Conservation (phyloP, 2,329 filamentous ascomycete species). For the Parasarocladium wereldwijsianum region DNA sequence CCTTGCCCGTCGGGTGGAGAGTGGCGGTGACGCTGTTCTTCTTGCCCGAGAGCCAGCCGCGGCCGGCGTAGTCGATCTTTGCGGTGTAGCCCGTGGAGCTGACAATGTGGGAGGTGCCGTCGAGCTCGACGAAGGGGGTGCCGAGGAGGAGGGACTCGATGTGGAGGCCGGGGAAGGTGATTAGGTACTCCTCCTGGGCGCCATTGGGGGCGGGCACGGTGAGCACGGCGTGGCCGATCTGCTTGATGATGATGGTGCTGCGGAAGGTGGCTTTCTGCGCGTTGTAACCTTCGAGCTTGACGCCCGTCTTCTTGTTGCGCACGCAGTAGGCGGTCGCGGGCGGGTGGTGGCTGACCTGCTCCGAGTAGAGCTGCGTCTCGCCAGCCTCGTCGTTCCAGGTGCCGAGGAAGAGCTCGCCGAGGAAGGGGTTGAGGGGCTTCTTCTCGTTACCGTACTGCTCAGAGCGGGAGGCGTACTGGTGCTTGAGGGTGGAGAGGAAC, state of each 20-base stretch:
- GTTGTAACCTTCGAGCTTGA: slow-evolving; percentile 77
- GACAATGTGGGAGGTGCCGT: slow-evolving; percentile 70
- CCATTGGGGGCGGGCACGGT: slow-evolving; percentile 42
- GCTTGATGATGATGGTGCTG: slow-evolving; percentile 87
- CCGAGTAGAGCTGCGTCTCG: slow-evolving; percentile 73
- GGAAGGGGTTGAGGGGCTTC: slow-evolving; percentile 92
- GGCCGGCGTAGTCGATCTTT: slow-evolving; percentile 85
- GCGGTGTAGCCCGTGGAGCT: slow-evolving; percentile 77
- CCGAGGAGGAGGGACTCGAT: slow-evolving; percentile 86
- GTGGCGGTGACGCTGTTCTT: slow-evolving; percentile 79
- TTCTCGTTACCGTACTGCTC: slow-evolving; percentile 83
- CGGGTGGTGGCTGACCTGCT: slow-evolving; percentile 91
- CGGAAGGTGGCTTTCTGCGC: slow-evolving; percentile 93
- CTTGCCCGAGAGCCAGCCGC: slow-evolving; percentile 89
- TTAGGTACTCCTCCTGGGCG: slow-evolving; percentile 58
- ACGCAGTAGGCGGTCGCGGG: slow-evolving; percentile 92
- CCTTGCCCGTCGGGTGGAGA: slow-evolving; percentile 55
- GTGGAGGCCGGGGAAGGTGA: slow-evolving; percentile 80
- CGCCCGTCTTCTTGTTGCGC: slow-evolving; percentile 69
- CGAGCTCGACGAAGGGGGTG: slow-evolving; percentile 80
- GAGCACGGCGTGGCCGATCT: slow-evolving; percentile 77
- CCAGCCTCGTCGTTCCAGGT: slow-evolving; percentile 76
- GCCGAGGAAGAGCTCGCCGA: slow-evolving; percentile 87
- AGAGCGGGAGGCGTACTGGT: slow-evolving; percentile 62
- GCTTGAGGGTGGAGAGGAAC: slow-evolving; percentile 88